Base-by-base conservation (phyloP, 495 filamentous ascomycete genomes). In the Pseudomonodictys pantanalensis region DNA sequence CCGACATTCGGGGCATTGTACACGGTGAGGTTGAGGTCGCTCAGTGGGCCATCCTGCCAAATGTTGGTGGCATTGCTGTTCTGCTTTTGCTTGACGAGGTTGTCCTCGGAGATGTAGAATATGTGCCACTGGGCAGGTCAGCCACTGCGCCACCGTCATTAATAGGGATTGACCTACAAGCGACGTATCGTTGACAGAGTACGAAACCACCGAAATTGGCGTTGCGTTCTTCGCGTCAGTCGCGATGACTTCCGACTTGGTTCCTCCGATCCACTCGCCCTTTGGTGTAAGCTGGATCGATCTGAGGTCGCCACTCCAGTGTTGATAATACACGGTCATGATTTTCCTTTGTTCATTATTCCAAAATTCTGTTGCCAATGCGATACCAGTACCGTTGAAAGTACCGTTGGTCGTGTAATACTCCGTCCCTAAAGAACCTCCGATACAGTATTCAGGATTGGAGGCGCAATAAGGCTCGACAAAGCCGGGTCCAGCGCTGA, bases 291-390 rank as follows among this genome's bases (percentile, higher is more conserved):
- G 58, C 48, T 70, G 62, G 11, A 58, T 67, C 22, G 47, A 73
- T 30, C 72, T 64, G 39, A 74, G 60, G 11, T 73, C 59, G 26
- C 72, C 72, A 2, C 58, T 44, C 6, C 65, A 62, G 58, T 73
- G 69, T 35, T 74, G 72, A 46, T 69, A 74, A 49, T 73, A 73
- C 63, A 74, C 61, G 17, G 68, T 68, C 20, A 74, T 70, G 35
- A 53, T 58, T 26, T 69, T 69, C 15, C 58, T 50, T 12, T 66
- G 55, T 7, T 64, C 49, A 15, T 44, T 23, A 22, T 57, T 56
- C 43, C 72, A 73, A 9, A 69, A 73, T 28, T 72, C 64, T 0
- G 68, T 70, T 25, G 71, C 71, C n/a, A 73, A 28, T 2, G 71
- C 71, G 38, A 73, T 69, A 10, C 71, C 71, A 2, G 71, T 65